Base-by-base conservation (phyloP, 768 basidiomycete species). In the Boletus huronensis region DNA sequence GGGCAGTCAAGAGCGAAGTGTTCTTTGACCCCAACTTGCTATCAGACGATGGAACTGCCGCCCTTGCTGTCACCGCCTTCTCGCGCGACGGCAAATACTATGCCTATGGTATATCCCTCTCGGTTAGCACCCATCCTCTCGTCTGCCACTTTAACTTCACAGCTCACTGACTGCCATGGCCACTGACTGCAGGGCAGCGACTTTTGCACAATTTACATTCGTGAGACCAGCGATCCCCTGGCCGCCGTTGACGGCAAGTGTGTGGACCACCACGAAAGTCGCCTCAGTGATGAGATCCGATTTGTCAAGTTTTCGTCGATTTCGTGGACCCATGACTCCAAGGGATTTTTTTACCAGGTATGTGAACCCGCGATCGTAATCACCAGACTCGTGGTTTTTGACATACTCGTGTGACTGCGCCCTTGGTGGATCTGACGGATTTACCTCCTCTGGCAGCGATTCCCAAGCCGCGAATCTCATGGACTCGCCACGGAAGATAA, bases 341-440 rank as follows among this genome's bases (percentile, higher is more conserved):
- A 83, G 57, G 90, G 91, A 1, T 90, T 93, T 70, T 90, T 93
- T 72, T 93, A 93, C 67, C 90, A 91, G 76, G 77, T 77, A 47
- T 21, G 69, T 64, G 6, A 14, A 9, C 19, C 29, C 26, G 6
- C 43, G 39, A 45, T 26, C 48, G 14, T n/a, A 23, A 25, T 52
- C 8, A 41, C 14, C 32, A 17, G 11, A 45, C 9, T 41, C 28
- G 4, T 38, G 36, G 6, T 32, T 23, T 23, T 29, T 32, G 40
- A 34, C 21, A 43, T 51, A 5, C 26, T 48, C 17, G 23, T 41
- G 38, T 41, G 38, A 28, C 31, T 19, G 11, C 13, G 6, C 13
- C 31, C 44, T 31, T 39, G 41, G 11, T 35, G 26, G 28, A 42
- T 54, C 39, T 32, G 29, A 43, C 26, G 31, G 39, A 52, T 52